Base-by-base conservation (phyloP, 202 grass and related monocot species). In the Brachypodium distachyon region DNA sequence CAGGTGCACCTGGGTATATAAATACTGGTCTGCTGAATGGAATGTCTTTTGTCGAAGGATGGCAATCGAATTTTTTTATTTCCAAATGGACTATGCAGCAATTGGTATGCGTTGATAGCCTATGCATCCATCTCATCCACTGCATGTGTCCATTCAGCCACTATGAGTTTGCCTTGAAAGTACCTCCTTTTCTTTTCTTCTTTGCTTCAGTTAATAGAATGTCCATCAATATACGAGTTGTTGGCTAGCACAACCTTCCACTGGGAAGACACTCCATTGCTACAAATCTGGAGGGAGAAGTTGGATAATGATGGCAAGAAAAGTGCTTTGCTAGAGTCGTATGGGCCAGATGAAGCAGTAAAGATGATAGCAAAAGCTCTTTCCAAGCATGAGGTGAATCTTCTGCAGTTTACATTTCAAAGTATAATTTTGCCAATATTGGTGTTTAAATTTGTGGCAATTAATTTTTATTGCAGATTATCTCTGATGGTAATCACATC, bases 61-160 rank as follows among this genome's bases (percentile, higher is more conserved):
- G 92, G 88, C 85, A 94, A 74, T 88, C 81, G 34, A 92, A 87
- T 33, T 98, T 98, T 86, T 98, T 98, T 70, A 90, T 94, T 77
- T 90, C 91, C 68, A 98, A 92, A 72, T 92, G 91, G 95, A 90
- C 89, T 48, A 98, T 98, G 91, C 95, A 98, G 83, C 91, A 95
- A 80, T 82, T 98, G 89, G 95, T 98, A 94, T 87, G 41, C 28
- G 42, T 88, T 57, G 44, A 22, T 64, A 47, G 29, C 33, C 34
- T 70, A 47, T 49, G 4, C 16, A 38, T 74, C 41, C n/a, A 56
- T 77, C 60, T 42, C 38, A 59, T 62, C 32, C 4, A 76, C 18
- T 75, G 23, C n/a, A 32, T 36, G 7, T 83, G 13, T 69, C 74
- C 39, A 70, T 71, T 43, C 33, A n/a, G 26, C 32, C 27, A 51